phyloP scores from a whole-genome alignment of 345 rosid species.

The Brassica carinata region DNA sequence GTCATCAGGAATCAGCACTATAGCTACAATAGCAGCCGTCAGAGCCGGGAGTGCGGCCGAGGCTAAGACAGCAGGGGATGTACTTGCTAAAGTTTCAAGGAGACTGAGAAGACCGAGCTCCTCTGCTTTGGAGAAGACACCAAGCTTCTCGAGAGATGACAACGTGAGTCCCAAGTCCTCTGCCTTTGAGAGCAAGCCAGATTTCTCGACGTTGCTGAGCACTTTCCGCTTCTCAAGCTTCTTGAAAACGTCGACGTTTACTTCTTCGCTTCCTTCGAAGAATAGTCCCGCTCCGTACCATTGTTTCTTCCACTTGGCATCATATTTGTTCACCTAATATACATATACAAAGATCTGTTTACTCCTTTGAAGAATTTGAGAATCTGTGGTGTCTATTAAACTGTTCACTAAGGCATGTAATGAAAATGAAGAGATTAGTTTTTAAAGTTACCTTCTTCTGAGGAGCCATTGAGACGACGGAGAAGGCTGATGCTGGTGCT shows the following conservation, averaged over 20 bases:
- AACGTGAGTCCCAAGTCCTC: conserved; percentile 77
- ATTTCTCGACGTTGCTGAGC: conserved; percentile 81
- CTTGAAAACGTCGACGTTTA: conserved; percentile 90
- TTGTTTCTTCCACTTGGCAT: conserved; percentile 68
- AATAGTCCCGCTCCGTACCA: conserved; percentile 95
- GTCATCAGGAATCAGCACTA: conserved; percentile 86
- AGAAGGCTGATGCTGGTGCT: conserved; percentile 32
- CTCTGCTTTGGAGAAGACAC: conserved; percentile 88
- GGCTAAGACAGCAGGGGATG: conserved; percentile 70
- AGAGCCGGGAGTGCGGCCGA: conserved; percentile 71
- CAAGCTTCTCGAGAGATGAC: conserved; percentile 83
- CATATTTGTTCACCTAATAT: conserved; percentile 55
- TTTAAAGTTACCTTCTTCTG: conserved; percentile 60
- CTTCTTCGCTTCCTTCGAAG: conserved; percentile 80
- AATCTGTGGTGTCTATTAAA: not conserved
- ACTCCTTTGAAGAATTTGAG: not conserved
- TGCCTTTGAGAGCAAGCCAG: conserved; percentile 82
- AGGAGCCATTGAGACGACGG: conserved; percentile 79
- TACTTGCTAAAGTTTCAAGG: conserved; percentile 61
- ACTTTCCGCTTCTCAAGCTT: conserved; percentile 85
- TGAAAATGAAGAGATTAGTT: not conserved
- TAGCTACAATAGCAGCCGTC: conserved; percentile 67
- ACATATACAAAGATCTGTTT: not conserved
- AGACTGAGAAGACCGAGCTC: conserved; percentile 82
- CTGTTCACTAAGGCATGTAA: not conserved